These are phyloP conservation scores for Nemania sp. DNA, from an alignment of 2,329 filamentous ascomycete species.

Conservation along the genomic window DNA sequence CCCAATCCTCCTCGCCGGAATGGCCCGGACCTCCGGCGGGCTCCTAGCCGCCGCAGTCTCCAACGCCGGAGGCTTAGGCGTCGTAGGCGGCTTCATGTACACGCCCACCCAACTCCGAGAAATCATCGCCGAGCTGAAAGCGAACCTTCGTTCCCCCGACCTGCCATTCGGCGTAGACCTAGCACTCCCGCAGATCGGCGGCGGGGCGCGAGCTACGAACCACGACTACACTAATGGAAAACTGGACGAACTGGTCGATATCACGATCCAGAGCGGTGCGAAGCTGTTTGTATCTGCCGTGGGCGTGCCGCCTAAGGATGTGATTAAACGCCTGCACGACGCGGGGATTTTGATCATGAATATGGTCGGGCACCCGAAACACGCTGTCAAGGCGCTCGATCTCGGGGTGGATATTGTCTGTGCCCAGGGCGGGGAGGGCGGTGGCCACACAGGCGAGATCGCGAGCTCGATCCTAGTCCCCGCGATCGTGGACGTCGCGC, in stretches of 20 bases:
- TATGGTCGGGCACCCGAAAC: constrained; percentile 92
- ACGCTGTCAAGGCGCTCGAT: constrained; percentile 85
- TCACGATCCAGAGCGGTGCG: constrained; percentile 83
- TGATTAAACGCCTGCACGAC: constrained; percentile 76
- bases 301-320: constrained; percentile 74
- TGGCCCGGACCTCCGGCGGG: constrained; percentile 83
- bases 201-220: constrained; percentile 83
- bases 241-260: constrained; percentile 83
- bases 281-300: constrained; percentile 86
- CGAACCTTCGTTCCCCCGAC: constrained; percentile 64
- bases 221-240: constrained; percentile 93
- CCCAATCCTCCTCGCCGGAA: constrained; percentile 89
- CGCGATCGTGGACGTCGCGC: constrained; percentile 81
- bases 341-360: constrained; percentile 90
- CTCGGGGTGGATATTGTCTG: constrained; percentile 89
- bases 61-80: constrained; percentile 83
- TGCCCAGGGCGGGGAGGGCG: constrained; percentile 90
- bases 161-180: constrained; percentile 91
- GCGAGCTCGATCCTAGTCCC: constrained; percentile 86
- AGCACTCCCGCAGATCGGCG: constrained; percentile 86
- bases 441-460: constrained; percentile 88
- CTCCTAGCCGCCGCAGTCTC: constrained; percentile 82
- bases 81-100: constrained; percentile 72
- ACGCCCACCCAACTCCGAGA: constrained; percentile 73
- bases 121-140: constrained; percentile 86